phyloP scores from a whole-genome alignment of 306 rosid species.

The Cucurbita argyrosperma region DNA sequence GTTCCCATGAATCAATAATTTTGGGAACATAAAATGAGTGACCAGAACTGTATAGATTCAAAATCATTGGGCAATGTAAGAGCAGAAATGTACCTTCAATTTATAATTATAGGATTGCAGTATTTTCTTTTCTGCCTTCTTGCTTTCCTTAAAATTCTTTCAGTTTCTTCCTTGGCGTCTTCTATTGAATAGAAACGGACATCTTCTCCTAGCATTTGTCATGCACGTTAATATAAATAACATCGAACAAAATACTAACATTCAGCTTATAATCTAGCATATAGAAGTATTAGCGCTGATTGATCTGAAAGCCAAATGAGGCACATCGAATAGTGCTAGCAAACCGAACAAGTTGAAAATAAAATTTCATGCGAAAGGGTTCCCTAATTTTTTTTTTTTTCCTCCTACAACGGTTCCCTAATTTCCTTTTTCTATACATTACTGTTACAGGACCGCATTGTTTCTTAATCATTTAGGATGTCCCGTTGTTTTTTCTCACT shows the following conservation, averaged over 20 bases:
- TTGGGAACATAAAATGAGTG: not conserved
- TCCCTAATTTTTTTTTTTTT: not conserved
- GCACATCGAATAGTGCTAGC: not conserved
- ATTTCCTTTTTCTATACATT: not conserved
- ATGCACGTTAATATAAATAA: not conserved
- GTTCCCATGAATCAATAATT: not conserved
- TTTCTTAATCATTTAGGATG: not conserved
- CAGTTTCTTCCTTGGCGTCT: constrained; percentile 57
- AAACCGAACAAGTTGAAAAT: not conserved
- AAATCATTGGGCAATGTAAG: not conserved
- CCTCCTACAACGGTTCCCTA: not conserved
- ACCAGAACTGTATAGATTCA: not conserved
- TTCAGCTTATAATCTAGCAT: not conserved
- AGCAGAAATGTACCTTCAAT: constrained; percentile 37
- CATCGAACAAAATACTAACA: not conserved
- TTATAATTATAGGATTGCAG: constrained; percentile 36
- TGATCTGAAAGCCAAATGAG: not conserved
- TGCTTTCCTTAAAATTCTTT: constrained; percentile 62
- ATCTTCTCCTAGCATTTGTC: constrained; percentile 16
- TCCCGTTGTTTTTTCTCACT: not conserved
- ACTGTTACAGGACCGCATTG: not conserved
- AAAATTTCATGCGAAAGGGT: not conserved
- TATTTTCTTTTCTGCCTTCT: constrained; percentile 77
- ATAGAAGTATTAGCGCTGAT: not conserved
- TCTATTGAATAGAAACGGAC: constrained; percentile 21